A percentile compares a stretch with the other conserved stretches of the same genome.
phyloP scores from a whole-genome alignment of 2,329 filamentous ascomycete species.

The Fusarium azukiicola region DNA sequence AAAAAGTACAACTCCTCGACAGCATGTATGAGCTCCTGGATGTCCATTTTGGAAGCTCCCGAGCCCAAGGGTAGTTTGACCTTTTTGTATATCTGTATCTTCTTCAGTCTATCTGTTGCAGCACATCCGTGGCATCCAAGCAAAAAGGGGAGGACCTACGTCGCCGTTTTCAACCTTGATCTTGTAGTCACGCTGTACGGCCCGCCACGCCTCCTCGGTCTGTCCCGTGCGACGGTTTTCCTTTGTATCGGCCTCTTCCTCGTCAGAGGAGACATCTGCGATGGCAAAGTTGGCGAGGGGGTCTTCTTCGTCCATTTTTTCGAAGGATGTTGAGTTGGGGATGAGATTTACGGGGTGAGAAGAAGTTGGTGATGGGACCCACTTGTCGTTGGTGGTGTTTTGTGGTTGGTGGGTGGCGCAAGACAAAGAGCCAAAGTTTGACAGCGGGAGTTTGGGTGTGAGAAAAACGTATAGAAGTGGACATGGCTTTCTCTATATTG shows the following conservation, averaged over 20 bases:
- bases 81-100: slow-evolving; percentile 66
- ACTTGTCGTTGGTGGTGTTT: slow-evolving; percentile 39
- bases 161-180: slow-evolving; percentile 77
- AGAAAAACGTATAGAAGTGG: too few species aligned
- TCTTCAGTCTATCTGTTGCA: neutral
- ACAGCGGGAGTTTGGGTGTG: neutral
- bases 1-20: slow-evolving; percentile 80
- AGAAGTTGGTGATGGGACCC: slow-evolving; percentile 41
- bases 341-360: slow-evolving; percentile 34
- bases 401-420: slow-evolving; percentile 27
- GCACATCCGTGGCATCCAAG: neutral
- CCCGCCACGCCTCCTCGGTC: slow-evolving; percentile 72
- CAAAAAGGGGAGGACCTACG: slow-evolving; percentile 58
- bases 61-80: slow-evolving; percentile 66
- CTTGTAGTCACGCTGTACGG: slow-evolving; percentile 68
- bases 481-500: neutral
- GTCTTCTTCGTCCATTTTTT: slow-evolving; percentile 56
- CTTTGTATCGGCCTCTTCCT: slow-evolving; percentile 55
- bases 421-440: slow-evolving; percentile 9
- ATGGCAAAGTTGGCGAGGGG: slow-evolving; percentile 58
- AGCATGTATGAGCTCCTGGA: slow-evolving; percentile 75
- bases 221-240: slow-evolving; percentile 65
- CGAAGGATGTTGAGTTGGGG: neutral
- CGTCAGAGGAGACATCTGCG: slow-evolving; percentile 61
- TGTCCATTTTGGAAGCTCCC: slow-evolving; percentile 67